phyloP scores from a whole-genome alignment of 768 basidiomycete genomes.

The Mycena venus region DNA sequence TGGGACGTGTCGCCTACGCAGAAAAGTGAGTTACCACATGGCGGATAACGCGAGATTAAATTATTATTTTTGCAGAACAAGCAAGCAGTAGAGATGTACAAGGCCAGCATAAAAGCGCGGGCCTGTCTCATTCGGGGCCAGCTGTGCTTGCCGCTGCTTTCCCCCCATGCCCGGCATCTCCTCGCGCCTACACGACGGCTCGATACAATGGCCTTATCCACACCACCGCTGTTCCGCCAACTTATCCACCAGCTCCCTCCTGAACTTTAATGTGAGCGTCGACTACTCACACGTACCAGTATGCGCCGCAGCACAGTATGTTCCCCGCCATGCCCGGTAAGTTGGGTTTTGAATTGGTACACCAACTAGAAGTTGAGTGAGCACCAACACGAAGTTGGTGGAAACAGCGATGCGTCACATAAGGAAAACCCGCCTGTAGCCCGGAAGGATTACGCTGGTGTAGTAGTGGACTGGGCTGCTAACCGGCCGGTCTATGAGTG shows the following conservation, averaged over 20 bases:
- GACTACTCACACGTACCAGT: constrained; percentile 32
- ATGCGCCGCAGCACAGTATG: constrained; percentile 41
- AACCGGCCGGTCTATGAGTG: too few species aligned
- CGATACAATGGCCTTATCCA: constrained; percentile 40
- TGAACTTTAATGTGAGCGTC: constrained; percentile 34
- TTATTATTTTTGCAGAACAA: constrained; percentile 81
- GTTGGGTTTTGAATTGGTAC: constrained; percentile 30
- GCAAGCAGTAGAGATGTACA: constrained; percentile 84
- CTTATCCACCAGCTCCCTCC: constrained; percentile 25
- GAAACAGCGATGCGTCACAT: too few species aligned
- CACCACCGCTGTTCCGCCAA: constrained; percentile 50
- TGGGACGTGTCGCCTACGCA: constrained; percentile 89
- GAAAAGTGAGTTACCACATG: constrained; percentile 71
- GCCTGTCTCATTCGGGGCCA: constrained; percentile 87
- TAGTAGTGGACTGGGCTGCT: too few species aligned
- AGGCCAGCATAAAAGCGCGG: constrained; percentile 86
- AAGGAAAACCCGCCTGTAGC: too few species aligned
- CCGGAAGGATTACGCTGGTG: too few species aligned
- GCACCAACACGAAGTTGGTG: too few species aligned
- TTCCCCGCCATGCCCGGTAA: constrained; percentile 62
- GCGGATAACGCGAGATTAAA: not conserved
- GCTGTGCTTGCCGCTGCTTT: constrained; percentile 71
- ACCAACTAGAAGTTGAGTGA: too few species aligned
- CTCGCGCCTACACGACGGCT: constrained; percentile 25
- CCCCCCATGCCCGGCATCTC: constrained; percentile 29